A percentile compares a stretch with the other conserved stretches of the same genome.
Evolutionary conservation across 768 basidiomycete species (phyloP).

Genomic region (Podaxis sp.): DNA sequence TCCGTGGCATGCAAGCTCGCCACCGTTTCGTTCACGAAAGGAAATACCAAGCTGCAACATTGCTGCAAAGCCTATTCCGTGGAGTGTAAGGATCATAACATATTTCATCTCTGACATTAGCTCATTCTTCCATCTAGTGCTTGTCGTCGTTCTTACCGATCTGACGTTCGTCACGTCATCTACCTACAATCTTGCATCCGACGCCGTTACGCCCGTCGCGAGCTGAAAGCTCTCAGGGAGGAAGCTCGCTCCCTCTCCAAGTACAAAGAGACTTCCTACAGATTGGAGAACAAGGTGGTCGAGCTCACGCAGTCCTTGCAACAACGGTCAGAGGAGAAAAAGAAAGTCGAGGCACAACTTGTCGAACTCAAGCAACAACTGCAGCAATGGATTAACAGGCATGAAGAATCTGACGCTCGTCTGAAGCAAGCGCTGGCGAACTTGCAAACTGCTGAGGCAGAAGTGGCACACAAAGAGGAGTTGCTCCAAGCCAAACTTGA

Average conservation of each 20-base stretch:
- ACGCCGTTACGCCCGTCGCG: slow-evolving; percentile 81
- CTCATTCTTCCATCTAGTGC: slow-evolving; percentile 40
- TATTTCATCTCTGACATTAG: slow-evolving; percentile 2
- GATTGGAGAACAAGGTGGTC: slow-evolving; percentile 98
- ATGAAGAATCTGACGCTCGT: slow-evolving; percentile 82
- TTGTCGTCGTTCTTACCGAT: slow-evolving; percentile 50
- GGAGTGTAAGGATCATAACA: slow-evolving; percentile 66
- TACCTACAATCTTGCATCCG: slow-evolving; percentile 92
- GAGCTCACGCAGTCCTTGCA: slow-evolving; percentile 95
- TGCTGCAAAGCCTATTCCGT: slow-evolving; percentile 81
- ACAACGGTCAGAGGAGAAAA: slow-evolving; percentile 88
- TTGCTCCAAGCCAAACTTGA: slow-evolving; percentile 75
- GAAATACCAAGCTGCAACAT: slow-evolving; percentile 59
- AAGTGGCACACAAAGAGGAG: slow-evolving; percentile 70
- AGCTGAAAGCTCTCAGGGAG: slow-evolving; percentile 78
- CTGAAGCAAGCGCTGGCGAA: slow-evolving; percentile 72
- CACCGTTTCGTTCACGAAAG: slow-evolving; percentile 55
- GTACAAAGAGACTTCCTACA: slow-evolving; percentile 98
- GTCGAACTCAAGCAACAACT: slow-evolving; percentile 82
- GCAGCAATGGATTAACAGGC: slow-evolving; percentile 78
- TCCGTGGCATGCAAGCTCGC: slow-evolving; percentile 76
- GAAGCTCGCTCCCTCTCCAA: slow-evolving; percentile 97
- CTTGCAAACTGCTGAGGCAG: slow-evolving; percentile 68
- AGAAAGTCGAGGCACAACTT: slow-evolving; percentile 76
- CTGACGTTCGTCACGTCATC: slow-evolving; percentile 71